These are phyloP conservation scores for Diaporthe capsici DNA, from an alignment of 2,329 filamentous ascomycete species.

Conservation along the genomic window DNA sequence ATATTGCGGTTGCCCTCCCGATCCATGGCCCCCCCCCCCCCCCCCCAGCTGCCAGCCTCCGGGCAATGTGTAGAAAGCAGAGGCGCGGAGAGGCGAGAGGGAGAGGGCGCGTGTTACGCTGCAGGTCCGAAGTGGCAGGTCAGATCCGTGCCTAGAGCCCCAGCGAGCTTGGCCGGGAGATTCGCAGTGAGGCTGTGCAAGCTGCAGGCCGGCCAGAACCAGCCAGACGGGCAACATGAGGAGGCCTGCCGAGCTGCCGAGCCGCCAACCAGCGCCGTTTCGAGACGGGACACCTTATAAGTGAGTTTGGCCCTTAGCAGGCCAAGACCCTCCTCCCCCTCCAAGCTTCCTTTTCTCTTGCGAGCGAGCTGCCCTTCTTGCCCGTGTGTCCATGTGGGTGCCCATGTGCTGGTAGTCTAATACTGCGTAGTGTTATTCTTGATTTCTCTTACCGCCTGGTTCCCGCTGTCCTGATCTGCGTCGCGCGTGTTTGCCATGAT, in stretches of 20 bases:
- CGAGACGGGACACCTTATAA: constrained; percentile 27
- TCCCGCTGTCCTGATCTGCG: constrained; percentile 17
- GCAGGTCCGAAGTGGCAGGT: constrained; percentile 25
- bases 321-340: constrained; percentile 8
- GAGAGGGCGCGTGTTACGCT: constrained; percentile 16
- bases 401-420: neutral
- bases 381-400: constrained; percentile 9
- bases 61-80: constrained; percentile 24
- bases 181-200: constrained; percentile 37
- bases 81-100: neutral
- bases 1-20: neutral
- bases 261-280: constrained; percentile 32
- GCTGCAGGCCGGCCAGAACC: constrained; percentile 29
- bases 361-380: constrained; percentile 10
- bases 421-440: neutral
- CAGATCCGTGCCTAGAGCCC: constrained; percentile 26
- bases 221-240: neutral
- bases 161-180: constrained; percentile 20
- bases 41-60: neutral
- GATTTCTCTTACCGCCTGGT: constrained; percentile 18
- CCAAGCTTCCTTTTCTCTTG: constrained; percentile 27
- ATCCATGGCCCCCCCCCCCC: constrained; percentile 5
- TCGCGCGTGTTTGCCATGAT: constrained; percentile 6
- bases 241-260: constrained; percentile 33
- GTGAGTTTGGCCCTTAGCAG: neutral